Evolutionary conservation across 2,329 filamentous ascomycete genomes (phyloP), one percentile per base, ranked within the genome.

Genomic region (Pochonia chlamydosporia): DNA sequence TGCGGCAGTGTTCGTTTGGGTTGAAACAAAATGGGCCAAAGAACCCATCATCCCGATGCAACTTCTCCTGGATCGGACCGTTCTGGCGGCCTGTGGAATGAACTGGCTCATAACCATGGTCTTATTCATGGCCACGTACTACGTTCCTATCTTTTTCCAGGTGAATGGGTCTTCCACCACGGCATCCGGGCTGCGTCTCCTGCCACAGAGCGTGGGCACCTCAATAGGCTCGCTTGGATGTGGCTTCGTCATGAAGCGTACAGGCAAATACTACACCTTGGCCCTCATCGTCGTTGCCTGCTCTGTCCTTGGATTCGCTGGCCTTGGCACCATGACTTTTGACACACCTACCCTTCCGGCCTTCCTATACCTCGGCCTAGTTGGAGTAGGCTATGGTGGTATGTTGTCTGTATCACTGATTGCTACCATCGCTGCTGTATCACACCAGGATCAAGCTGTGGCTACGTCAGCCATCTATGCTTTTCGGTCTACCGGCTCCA

Each of bases 11-110:
- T 89, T 90, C 63, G 67, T 87, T 10, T 78, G 79, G 56, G 76
- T 88, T 60, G 88, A 93, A 16, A 21, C 16, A 66, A 71, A 75
- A 26, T 69, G 72, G 5, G 82, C 84, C 3, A 68, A 70, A 3
- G 85, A 91, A 58, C 88, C 88, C 3, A 76, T 93, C 48, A 87
- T 92, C 44, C 87, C 88, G 0, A 81, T 92, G n/a, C 75, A 76
- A 3, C 72, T 92, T 3, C 74, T 93, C 3, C 61, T 81, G 7
- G 68, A 87, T 53, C 79, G 84, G 37, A 91, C 87, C 1, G 81
- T 92, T 1, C 70, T 82, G 39, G 74, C 82, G 0, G 82, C 84
- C 8, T 91, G 87, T 59, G 62, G 89, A 42, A 81, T 82, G 4
- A 90, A 89, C 56, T 79, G 87, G 69, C 79, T 89, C 53, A 73